Conservation (phyloP, 805 yeast species). For the Torulaspora quercuum region DNA sequence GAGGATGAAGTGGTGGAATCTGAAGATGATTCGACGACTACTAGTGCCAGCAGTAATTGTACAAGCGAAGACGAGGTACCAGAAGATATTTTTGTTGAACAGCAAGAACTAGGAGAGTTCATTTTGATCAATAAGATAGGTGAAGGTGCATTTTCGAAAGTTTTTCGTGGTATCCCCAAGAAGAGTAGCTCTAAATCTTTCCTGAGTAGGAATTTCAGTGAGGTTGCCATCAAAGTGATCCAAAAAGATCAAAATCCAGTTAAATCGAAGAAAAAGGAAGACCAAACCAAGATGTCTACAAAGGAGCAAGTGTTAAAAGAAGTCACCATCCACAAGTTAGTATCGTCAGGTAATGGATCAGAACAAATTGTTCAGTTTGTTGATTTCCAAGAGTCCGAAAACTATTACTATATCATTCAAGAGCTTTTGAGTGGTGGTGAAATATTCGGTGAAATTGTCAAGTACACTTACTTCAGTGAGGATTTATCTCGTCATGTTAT, state of each 20-base stretch:
- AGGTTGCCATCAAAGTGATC: conserved; percentile 56
- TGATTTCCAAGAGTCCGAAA: conserved; percentile 60
- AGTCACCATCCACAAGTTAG: conserved; percentile 64
- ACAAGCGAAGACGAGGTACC: conserved; percentile 21
- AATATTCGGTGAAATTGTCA: conserved; percentile 63
- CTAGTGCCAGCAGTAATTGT: conserved; percentile 1
- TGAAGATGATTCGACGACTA: conserved; percentile 14
- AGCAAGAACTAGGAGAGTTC: conserved; percentile 38
- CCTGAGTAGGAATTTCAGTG: conserved; percentile 18
- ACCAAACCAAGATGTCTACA: conserved; percentile 27
- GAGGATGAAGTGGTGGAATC: conserved; percentile 13
- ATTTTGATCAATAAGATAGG: conserved; percentile 54
- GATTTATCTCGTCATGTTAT: conserved; percentile 62
- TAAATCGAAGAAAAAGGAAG: conserved; percentile 12
- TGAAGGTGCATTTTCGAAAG: conserved; percentile 80
- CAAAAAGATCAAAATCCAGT: conserved; percentile 56
- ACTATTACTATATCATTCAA: conserved; percentile 64
- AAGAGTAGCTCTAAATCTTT: conserved; percentile 14
- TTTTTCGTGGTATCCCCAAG: conserved; percentile 53
- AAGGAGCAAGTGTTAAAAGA: conserved; percentile 71
- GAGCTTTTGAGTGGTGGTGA: conserved; percentile 80
- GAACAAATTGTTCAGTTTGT: conserved; percentile 60
- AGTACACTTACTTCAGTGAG: conserved; percentile 62
- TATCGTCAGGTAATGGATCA: conserved; percentile 41
- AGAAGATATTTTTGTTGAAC: conserved; percentile 35